Evolutionary conservation across 2,329 filamentous ascomycete genomes (phyloP).

Genomic region (Trichoderma simmonsii): DNA sequence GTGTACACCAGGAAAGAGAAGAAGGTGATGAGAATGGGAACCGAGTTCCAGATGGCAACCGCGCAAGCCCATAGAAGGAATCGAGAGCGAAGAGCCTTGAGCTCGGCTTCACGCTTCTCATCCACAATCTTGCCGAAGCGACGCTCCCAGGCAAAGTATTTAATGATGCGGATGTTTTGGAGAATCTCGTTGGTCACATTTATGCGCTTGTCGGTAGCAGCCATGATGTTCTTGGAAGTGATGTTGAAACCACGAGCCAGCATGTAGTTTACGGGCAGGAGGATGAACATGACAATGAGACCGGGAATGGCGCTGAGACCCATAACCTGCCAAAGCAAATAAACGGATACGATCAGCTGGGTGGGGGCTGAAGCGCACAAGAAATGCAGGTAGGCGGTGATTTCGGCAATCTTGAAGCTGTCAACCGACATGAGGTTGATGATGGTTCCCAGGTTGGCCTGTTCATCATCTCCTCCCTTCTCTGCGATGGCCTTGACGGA

Average conservation of each 20-base stretch:
- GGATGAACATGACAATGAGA: slow-evolving; percentile 81
- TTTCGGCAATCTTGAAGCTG: slow-evolving; percentile 96
- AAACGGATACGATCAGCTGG: slow-evolving; percentile 77
- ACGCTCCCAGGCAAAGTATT: slow-evolving; percentile 98
- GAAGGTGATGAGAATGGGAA: slow-evolving; percentile 92
- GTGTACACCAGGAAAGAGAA: slow-evolving; percentile 95
- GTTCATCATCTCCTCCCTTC: slow-evolving; percentile 53
- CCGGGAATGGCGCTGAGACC: slow-evolving; percentile 92
- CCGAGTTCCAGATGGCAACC: slow-evolving; percentile 94
- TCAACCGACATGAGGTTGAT: slow-evolving; percentile 99
- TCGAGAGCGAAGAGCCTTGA: slow-evolving; percentile 72
- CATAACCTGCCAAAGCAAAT: slow-evolving; percentile 83
- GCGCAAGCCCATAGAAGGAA: slow-evolving; percentile 91
- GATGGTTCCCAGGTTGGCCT: slow-evolving; percentile 94
- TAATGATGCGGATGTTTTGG: slow-evolving; percentile 98
- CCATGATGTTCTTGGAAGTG: slow-evolving; percentile 87
- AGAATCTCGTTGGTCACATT: slow-evolving; percentile 95
- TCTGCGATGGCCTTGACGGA: slow-evolving; percentile 37
- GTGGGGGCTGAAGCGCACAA: slow-evolving; percentile 89
- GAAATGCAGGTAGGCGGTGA: slow-evolving; percentile 93
- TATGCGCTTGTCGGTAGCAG: slow-evolving; percentile 91
- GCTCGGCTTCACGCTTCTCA: slow-evolving; percentile 78
- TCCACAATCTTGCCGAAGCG: slow-evolving; percentile 83
- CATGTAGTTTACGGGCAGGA: slow-evolving; percentile 85
- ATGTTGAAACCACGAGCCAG: slow-evolving; percentile 82